These are phyloP conservation scores for Dianthus caryophyllus DNA, from an alignment of 148 eudicot species.

Conservation along the genomic window DNA sequence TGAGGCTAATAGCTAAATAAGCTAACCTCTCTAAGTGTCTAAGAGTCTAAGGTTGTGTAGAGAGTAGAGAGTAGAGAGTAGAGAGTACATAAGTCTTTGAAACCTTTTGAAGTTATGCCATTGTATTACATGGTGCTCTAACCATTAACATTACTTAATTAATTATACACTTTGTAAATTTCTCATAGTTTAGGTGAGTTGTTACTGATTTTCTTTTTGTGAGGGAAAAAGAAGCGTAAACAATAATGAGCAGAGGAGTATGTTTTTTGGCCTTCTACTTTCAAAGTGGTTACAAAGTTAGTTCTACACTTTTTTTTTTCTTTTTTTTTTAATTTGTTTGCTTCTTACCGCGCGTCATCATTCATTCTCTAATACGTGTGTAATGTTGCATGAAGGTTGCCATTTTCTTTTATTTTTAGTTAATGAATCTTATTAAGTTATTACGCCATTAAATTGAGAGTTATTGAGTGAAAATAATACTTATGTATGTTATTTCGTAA, in stretches of 20 bases:
- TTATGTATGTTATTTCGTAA: no score
- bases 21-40: neutral
- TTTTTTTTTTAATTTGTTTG: no score
- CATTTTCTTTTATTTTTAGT: no score
- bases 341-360: neutral
- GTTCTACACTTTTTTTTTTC: no score
- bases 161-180: neutral
- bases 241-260: no score
- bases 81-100: slow-evolving; percentile 3
- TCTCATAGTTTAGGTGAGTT: no score
- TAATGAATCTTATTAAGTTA: neutral
- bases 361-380: neutral
- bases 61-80: neutral
- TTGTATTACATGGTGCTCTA: slow-evolving; percentile 2
- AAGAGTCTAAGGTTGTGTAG: neutral
- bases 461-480: no score
- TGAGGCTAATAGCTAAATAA: slow-evolving; percentile 7
- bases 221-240: no score
- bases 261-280: no score
- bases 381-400: neutral
- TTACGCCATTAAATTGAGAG: no score
- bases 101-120: neutral
- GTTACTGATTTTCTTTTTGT: no score
- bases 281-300: no score
- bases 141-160: slow-evolving; percentile 8